These are phyloP conservation scores for Martiniozyma abietophila DNA, from an alignment of 805 yeast genomes.

Conservation along the genomic window DNA sequence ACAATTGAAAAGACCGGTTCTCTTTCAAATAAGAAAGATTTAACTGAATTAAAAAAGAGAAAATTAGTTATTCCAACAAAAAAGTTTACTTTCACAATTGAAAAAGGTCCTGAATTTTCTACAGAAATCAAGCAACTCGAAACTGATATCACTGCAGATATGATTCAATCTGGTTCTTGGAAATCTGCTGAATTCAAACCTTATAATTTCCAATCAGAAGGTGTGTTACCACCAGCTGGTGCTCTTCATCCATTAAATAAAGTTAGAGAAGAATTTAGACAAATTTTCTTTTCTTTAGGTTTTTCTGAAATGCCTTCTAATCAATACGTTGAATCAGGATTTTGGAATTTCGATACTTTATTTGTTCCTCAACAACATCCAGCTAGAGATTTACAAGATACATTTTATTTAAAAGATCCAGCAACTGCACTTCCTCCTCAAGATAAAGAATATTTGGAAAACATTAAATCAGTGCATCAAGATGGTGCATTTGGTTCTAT, in stretches of 20 bases:
- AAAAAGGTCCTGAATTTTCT: constrained; percentile 80
- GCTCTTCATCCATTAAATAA: constrained; percentile 95
- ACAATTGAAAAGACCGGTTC: constrained; percentile 48
- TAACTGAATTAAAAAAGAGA: constrained; percentile 87
- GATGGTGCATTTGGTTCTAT: constrained; percentile 87
- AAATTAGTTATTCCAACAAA: constrained; percentile 69
- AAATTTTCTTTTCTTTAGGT: constrained; percentile 95
- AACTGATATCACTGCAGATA: constrained; percentile 91
- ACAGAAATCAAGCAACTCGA: constrained; percentile 71
- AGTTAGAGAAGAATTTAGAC: constrained; percentile 96
- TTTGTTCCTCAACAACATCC: constrained; percentile 99
- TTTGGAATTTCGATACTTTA: constrained; percentile 97
- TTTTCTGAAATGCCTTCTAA: constrained; percentile 99
- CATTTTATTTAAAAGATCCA: constrained; percentile 96
- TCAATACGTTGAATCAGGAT: constrained; percentile 95
- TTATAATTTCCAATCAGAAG: constrained; percentile 93
- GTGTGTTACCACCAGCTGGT: constrained; percentile 77
- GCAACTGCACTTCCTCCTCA: constrained; percentile 69
- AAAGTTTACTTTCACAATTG: constrained; percentile 62
- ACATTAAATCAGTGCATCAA: constrained; percentile 78
- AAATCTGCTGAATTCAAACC: constrained; percentile 80
- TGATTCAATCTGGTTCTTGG: constrained; percentile 81
- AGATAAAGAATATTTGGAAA: constrained; percentile 69
- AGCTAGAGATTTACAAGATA: constrained; percentile 97
- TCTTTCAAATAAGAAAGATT: constrained; percentile 49